Conservation (phyloP, 129 eudicot species). For the Artemisia argyi region DNA sequence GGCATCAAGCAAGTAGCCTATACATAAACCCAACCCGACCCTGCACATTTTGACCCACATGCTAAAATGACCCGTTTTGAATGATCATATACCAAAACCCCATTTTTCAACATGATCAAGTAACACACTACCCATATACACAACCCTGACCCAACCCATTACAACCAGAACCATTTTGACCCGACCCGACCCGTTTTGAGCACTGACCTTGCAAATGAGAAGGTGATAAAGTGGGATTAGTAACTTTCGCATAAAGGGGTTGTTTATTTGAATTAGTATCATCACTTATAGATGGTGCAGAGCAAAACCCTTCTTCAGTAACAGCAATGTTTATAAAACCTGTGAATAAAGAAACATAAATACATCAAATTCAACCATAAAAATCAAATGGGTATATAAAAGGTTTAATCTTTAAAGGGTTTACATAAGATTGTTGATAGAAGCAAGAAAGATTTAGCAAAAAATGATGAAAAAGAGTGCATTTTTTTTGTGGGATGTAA, state of each 20-base stretch:
- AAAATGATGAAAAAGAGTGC: slow-evolving; percentile 41
- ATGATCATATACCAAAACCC: slow-evolving; percentile 10
- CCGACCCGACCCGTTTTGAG: slow-evolving; percentile 23
- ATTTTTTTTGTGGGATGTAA: slow-evolving; percentile 28
- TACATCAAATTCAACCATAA: background rate
- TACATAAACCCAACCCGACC: no score
- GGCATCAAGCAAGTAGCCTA: no score
- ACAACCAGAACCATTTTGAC: background rate
- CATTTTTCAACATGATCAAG: slow-evolving; percentile 18
- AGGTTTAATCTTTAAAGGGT: slow-evolving; percentile 6
- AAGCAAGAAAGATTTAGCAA: slow-evolving; percentile 37
- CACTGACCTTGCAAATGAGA: slow-evolving; percentile 79
- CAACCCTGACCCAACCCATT: background rate
- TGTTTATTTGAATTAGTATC: slow-evolving; percentile 27
- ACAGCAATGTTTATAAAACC: slow-evolving; percentile 43
- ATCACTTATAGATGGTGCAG: slow-evolving; percentile 53
- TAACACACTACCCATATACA: background rate
- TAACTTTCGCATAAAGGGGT: slow-evolving; percentile 77
- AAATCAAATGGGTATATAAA: background rate
- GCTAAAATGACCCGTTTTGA: no score
- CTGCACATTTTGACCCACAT: no score
- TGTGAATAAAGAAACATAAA: slow-evolving; percentile 25
- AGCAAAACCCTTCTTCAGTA: slow-evolving; percentile 80
- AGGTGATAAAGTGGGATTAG: slow-evolving; percentile 89
- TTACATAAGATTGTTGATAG: slow-evolving; percentile 43